phyloP scores from a whole-genome alignment of 2,329 filamentous ascomycete species.

The Trichoderma koningii region DNA sequence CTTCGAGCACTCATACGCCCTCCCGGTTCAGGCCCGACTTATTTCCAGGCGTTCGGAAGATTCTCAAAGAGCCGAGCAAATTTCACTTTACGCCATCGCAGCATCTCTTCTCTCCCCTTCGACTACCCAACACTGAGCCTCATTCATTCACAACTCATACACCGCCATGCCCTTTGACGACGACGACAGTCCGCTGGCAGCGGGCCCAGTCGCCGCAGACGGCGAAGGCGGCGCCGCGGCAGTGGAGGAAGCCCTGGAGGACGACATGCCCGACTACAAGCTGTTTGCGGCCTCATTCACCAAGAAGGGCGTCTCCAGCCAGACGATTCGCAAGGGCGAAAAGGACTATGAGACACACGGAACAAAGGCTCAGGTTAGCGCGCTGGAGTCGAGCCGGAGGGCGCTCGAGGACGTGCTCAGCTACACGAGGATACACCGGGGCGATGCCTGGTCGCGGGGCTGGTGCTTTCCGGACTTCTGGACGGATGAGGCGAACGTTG shows the following conservation, averaged over 20 bases:
- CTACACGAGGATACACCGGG: constrained; percentile 73
- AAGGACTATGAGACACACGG: constrained; percentile 97
- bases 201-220: constrained; percentile 28
- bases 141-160: not conserved
- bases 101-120: not conserved
- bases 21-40: too few species aligned
- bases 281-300: constrained; percentile 61
- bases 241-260: constrained; percentile 65
- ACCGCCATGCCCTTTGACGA: constrained; percentile 47
- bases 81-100: not conserved
- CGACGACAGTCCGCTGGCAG: constrained; percentile 44
- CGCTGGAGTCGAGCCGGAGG: constrained; percentile 76
- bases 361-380: constrained; percentile 75
- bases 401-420: constrained; percentile 88
- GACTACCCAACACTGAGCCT: not conserved
- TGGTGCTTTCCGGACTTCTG: constrained; percentile 71
- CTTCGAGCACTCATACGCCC: too few species aligned
- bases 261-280: constrained; percentile 85
- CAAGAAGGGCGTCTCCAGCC: constrained; percentile 54
- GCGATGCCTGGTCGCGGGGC: constrained; percentile 66
- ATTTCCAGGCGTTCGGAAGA: too few species aligned
- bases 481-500: constrained; percentile 36
- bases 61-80: too few species aligned
- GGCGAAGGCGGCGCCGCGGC: constrained; percentile 36
- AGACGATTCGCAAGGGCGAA: constrained; percentile 84